Conservation (phyloP, 495 filamentous ascomycete species). For the Clavariopsis aquatica region DNA sequence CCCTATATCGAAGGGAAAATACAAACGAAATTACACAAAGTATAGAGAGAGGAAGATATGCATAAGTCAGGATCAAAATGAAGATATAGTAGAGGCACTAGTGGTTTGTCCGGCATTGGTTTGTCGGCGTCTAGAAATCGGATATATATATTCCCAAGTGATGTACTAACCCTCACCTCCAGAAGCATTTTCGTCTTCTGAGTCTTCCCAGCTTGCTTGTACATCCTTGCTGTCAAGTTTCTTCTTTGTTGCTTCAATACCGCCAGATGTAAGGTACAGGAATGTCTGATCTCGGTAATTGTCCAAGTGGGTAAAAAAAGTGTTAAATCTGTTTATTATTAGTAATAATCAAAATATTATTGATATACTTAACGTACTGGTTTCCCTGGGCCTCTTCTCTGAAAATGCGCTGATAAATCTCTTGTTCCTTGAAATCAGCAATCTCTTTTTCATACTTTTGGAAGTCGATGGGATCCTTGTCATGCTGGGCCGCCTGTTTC, state of each 20-base stretch:
- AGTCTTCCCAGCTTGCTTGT: conserved; percentile 30
- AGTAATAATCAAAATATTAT: neutral
- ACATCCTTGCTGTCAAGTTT: conserved; percentile 20
- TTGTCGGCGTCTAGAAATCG: too few species aligned
- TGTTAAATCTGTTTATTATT: conserved; percentile 60
- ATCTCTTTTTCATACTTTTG: conserved; percentile 73
- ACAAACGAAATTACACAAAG: too few species aligned
- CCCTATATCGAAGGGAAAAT: too few species aligned
- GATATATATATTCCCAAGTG: too few species aligned
- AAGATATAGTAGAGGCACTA: too few species aligned
- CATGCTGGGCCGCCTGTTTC: conserved; percentile 55
- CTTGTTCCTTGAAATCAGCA: conserved; percentile 81
- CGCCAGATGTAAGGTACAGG: conserved; percentile 64
- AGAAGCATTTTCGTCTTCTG: conserved; percentile 30
- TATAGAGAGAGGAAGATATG: too few species aligned
- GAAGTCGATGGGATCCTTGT: conserved; percentile 71
- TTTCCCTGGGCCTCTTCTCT: conserved; percentile 73
- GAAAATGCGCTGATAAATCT: conserved; percentile 92
- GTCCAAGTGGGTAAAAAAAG: conserved; percentile 84
- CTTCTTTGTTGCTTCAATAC: conserved; percentile 32
- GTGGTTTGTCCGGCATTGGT: too few species aligned
- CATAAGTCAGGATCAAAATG: too few species aligned
- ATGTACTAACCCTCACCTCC: conserved; percentile 26
- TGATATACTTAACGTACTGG: conserved; percentile 23
- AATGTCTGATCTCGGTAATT: conserved; percentile 71